Base-by-base conservation (phyloP, 176 grass and related monocot species). In the Avena atlantica region DNA sequence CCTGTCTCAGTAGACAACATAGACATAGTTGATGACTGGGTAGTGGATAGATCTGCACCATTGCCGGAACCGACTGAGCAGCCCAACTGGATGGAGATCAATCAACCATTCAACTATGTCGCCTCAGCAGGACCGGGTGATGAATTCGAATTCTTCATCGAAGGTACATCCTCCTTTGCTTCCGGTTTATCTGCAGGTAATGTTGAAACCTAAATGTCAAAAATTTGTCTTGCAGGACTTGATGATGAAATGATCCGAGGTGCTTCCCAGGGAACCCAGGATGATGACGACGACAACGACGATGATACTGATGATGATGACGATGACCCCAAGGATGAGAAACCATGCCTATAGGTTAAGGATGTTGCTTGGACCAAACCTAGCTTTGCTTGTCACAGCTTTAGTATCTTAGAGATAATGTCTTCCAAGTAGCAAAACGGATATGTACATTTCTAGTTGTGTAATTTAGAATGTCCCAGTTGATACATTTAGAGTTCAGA, bases 11-110 rank as follows among this genome's bases (percentile, higher is more conserved):
- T 94, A 25, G 90, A 92, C 76, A 87, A 93, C 81, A 91, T 93
- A 42, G 92, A 92, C 77, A 91, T 86, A 73, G 90, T 98, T 84
- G 90, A 92, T 75, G 90, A 98, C 76, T 98, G 96, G 96, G 69
- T 91, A 83, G 17, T 94, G 75, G 93, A 96, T 87, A 94, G 85
- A 92, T 81, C 84, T 81, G 68, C 50, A 52, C 17, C 87, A 23
- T 83, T 91, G 11, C 92, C 87, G 3, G 83, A 75, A 13, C 78
- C 20, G 19, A 42, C 64, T 12, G 93, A 96, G 49, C 87, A 87
- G 48, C 53, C 81, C 78, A 98, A 93, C 50, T 98, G 93, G 96
- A 90, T 86, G 89, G 88, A 91, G 34, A 64, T 98, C 80, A 90
- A 86, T 89, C 93, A 89, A 67, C 81, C 90, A 66, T 27, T 81